Conservation (phyloP, 257 asterid genomes). For the Thymus mandschuricus region DNA sequence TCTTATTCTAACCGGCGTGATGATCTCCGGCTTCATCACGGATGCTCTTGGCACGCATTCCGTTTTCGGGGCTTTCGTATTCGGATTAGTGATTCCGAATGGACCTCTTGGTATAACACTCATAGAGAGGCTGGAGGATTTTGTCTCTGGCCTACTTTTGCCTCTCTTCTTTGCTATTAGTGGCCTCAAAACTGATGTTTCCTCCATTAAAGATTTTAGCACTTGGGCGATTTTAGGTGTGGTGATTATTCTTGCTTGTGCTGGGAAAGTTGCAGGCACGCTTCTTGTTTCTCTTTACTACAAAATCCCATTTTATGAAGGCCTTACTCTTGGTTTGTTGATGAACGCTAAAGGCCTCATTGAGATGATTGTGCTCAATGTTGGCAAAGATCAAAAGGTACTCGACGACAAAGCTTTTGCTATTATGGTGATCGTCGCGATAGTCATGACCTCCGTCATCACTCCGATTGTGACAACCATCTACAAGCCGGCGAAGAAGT, state of each 20-base stretch:
- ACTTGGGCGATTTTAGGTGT: constrained; percentile 68
- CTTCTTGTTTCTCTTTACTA: constrained; percentile 72
- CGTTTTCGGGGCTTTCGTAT: constrained; percentile 93
- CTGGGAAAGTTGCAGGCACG: constrained; percentile 81
- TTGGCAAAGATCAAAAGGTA: constrained; percentile 93
- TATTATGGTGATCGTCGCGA: constrained; percentile 79
- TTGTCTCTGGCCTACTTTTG: constrained; percentile 78
- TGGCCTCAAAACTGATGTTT: constrained; percentile 76
- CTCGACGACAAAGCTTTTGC: constrained; percentile 79
- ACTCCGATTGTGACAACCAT: constrained; percentile 65
- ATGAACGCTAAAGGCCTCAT: constrained; percentile 96
- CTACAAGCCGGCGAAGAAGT: constrained; percentile 70
- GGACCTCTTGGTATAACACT: constrained; percentile 85
- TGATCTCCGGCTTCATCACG: constrained; percentile 84
- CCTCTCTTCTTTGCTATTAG: constrained; percentile 93
- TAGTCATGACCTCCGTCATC: constrained; percentile 71
- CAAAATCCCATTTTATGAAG: constrained; percentile 77
- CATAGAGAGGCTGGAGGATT: constrained; percentile 83
- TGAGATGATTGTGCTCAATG: constrained; percentile 94
- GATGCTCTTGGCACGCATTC: constrained; percentile 96
- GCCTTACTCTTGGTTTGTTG: constrained; percentile 86
- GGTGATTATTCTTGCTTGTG: constrained; percentile 72
- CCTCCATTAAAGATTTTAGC: constrained; percentile 45
- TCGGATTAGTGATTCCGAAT: constrained; percentile 80
- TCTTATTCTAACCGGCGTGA: constrained; percentile 83